Base-by-base conservation (phyloP, 208 protist species). In the Sergeia podlipaevii region DNA sequence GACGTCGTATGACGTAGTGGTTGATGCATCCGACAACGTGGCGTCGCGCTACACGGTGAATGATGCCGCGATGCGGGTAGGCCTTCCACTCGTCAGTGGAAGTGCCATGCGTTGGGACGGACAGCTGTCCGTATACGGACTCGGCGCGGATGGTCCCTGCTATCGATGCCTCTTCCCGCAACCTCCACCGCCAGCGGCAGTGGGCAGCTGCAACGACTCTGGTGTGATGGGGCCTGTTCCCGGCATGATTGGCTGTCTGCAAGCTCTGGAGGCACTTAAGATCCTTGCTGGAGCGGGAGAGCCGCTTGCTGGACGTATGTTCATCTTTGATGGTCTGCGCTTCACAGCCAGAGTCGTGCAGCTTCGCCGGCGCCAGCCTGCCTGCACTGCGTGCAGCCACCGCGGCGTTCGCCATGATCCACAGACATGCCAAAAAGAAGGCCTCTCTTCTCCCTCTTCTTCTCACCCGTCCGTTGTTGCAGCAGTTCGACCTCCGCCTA, bases 91-190 rank as follows among this genome's bases (percentile, higher is more conserved):
- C 8, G 93, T 98, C 6, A 97, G 93, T 34, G 95, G 89, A n/a
- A 88, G 85, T 55, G 93, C 95, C n/a, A 80, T 97, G 50, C 78
- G 91, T 27, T 96, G 90, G 82, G 95, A 98, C 11, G 96, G 94
- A 27, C 96, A 98, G 73, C 67, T 98, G 2, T 84, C 88, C 13
- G 90, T 97, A 2, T 97, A 94, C 74, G 77, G 78, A n/a, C n/a
- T n/a, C 42, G 83, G 79, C 47, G 17, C 56, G 5, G 62, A 60
- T 23, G 82, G 87, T 3, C 92, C 94, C 18, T 98, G 95, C 72
- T 98, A 97, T 51, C 90, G 96, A 42, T 98, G 96, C 51, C 49
- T 98, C 20, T 97, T 95, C 46, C 93, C 97, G 7, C 26, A 65
- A 8, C 89, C 94, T 10, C 94, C 92, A 7, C 90, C 91, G 15